Evolutionary conservation across 2,329 filamentous ascomycete genomes (phyloP).

Genomic region (Claviceps sp.): DNA sequence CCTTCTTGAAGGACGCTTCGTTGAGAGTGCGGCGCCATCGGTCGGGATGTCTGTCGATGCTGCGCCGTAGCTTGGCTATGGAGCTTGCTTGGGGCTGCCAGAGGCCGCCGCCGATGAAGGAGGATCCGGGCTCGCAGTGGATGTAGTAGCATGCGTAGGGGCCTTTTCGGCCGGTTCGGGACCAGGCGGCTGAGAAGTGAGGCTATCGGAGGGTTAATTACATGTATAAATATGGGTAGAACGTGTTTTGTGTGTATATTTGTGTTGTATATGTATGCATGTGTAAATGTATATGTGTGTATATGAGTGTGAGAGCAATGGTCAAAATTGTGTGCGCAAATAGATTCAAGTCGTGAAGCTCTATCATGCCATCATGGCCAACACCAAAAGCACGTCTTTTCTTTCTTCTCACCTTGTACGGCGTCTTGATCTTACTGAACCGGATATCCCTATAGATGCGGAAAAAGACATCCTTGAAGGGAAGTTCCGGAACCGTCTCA

Average conservation of each 20-base stretch:
- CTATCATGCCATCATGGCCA: too few species aligned
- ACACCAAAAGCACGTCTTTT: background rate
- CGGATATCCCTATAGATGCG: slow-evolving; percentile 79
- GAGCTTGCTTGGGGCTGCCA: slow-evolving; percentile 62
- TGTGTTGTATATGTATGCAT: background rate
- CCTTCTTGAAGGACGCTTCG: slow-evolving; percentile 44
- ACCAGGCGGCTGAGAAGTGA: slow-evolving; percentile 77
- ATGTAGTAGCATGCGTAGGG: slow-evolving; percentile 83
- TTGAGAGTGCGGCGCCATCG: slow-evolving; percentile 56
- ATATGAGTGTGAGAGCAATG: too few species aligned
- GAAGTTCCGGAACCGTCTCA: slow-evolving; percentile 73
- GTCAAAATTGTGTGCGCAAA: too few species aligned
- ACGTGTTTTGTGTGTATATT: background rate
- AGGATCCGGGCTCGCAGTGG: slow-evolving; percentile 59
- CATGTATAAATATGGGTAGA: background rate
- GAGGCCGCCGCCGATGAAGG: slow-evolving; percentile 67
- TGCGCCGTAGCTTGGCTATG: slow-evolving; percentile 54
- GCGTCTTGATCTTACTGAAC: slow-evolving; percentile 72
- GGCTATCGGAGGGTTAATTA: slow-evolving; percentile 32
- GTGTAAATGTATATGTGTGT: background rate
- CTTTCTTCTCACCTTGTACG: slow-evolving; percentile 57
- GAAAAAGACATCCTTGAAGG: slow-evolving; percentile 74
- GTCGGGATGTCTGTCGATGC: slow-evolving; percentile 60
- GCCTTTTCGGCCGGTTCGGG: slow-evolving; percentile 74
- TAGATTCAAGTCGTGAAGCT: too few species aligned